A percentile compares a stretch with the other conserved stretches of the same genome.
Evolutionary conservation across 2,329 filamentous ascomycete species (phyloP).

Genomic region (Curvularia spicifera): DNA sequence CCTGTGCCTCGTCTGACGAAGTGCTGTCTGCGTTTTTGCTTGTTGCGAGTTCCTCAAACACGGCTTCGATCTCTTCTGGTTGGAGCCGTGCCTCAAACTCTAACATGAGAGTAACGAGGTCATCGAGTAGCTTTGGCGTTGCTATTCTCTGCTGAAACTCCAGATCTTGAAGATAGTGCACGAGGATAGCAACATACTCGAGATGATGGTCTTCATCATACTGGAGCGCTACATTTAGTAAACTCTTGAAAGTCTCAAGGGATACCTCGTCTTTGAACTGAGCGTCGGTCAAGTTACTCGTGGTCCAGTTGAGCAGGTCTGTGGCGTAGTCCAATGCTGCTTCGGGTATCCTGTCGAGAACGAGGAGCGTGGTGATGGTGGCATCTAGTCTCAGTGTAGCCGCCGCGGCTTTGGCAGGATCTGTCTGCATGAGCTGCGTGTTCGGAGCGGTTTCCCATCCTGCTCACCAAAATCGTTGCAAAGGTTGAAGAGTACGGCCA

Average conservation of each 20-base stretch:
- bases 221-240: conserved; percentile 36
- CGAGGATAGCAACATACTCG: conserved; percentile 41
- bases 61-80: conserved; percentile 34
- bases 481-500: conserved; percentile 54
- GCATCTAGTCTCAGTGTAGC: conserved; percentile 45
- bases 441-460: conserved; percentile 9
- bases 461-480: conserved; percentile 50
- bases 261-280: conserved; percentile 44
- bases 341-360: conserved; percentile 36
- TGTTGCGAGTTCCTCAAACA: conserved; percentile 38
- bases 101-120: conserved; percentile 39
- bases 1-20: conserved; percentile 33
- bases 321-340: conserved; percentile 43
- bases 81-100: conserved; percentile 41
- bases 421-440: conserved; percentile 31
- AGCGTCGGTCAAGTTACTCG: conserved; percentile 43
- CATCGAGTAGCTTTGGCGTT: conserved; percentile 37
- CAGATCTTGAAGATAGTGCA: conserved; percentile 46
- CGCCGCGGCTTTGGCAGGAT: conserved; percentile 44
- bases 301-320: conserved; percentile 46
- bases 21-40: conserved; percentile 33
- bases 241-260: conserved; percentile 34
- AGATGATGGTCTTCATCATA: conserved; percentile 47
- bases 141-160: conserved; percentile 45
- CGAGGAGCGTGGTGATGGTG: conserved; percentile 36